phyloP scores from a whole-genome alignment of 768 basidiomycete species.

The Leucogyrophana mollusca region DNA sequence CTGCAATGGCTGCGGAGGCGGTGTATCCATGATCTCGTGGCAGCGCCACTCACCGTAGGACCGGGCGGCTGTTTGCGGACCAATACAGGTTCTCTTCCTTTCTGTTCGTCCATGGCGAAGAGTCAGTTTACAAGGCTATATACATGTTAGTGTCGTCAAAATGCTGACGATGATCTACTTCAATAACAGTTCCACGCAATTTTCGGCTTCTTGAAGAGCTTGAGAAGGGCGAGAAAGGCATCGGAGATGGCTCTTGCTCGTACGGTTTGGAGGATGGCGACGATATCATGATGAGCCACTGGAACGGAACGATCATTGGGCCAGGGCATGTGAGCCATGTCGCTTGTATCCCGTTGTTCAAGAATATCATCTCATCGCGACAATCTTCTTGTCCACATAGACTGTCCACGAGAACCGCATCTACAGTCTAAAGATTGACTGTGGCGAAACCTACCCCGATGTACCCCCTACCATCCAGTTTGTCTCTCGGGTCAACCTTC shows the following conservation, averaged over 20 bases:
- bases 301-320: constrained; percentile 99
- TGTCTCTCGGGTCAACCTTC: constrained; percentile 87
- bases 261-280: constrained; percentile 95
- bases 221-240: constrained; percentile 99
- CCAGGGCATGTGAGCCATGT: constrained; percentile 82
- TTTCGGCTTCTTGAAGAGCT: constrained; percentile 97
- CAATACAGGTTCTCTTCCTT: constrained; percentile 7
- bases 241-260: constrained; percentile 96
- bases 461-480: constrained; percentile 79
- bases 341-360: background rate
- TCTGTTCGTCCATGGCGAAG: constrained; percentile 45
- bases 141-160: background rate
- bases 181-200: constrained; percentile 85
- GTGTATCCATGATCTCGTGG: constrained; percentile 18
- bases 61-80: background rate
- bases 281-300: constrained; percentile 96
- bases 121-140: constrained; percentile 34
- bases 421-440: constrained; percentile 90
- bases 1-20: constrained; percentile 24
- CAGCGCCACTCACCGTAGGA: constrained; percentile 1
- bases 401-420: constrained; percentile 99
- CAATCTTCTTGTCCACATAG: constrained; percentile 37
- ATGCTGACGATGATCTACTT: background rate
- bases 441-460: constrained; percentile 77
- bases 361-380: constrained; percentile 12